Evolutionary conservation across 202 grass and related monocot genomes (phyloP), one percentile per base, ranked within the genome.

Genomic region (Eragrostis tef): DNA sequence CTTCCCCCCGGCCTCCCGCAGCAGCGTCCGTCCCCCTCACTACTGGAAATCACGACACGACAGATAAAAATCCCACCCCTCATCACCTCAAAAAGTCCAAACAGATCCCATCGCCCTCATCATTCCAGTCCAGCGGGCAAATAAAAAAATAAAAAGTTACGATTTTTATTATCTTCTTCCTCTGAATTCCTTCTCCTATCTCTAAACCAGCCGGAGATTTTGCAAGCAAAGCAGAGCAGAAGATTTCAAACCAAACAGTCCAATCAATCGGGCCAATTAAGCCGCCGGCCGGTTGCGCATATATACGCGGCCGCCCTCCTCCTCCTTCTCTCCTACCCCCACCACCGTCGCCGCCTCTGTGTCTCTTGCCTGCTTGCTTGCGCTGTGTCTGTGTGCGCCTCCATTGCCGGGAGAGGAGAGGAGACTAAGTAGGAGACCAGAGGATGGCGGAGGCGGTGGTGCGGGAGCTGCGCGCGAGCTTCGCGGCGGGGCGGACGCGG

Each of bases 401-500:
- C 21, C 62, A 34, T 65, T 17, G 72, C 59, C 52, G 26, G 31
- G 2, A 0, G 57, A 7, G 9, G 1, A 20, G 19, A 8, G 17
- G 16, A 7, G 24, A 14, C 14, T 42, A 5, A 5, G 26, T 13
- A 21, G n/a, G 53, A 57, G 53, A 10, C 12, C 1, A 15, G 20
- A 15, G 20, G 78, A 82, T 85, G 73, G 87, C 60, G 51, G 86
- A 29, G 86, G 73, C 9, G 63, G 73, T 64, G 73, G 78, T 49
- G 78, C 74, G 71, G 85, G 86, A 61, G 41, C 79, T 99, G 60
- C 79, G 86, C 16, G 67, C 53, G 41, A 81, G 67, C 83, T 97
- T 96, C 80, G 21, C 25, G 74, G 5, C 85, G 14, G 97, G 93
- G 47, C 81, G 78, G 82, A 97, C 97, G 86, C 81, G 82, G 39